These are phyloP conservation scores for Lenzites betulinus DNA, from an alignment of 768 basidiomycete species.

Conservation along the genomic window DNA sequence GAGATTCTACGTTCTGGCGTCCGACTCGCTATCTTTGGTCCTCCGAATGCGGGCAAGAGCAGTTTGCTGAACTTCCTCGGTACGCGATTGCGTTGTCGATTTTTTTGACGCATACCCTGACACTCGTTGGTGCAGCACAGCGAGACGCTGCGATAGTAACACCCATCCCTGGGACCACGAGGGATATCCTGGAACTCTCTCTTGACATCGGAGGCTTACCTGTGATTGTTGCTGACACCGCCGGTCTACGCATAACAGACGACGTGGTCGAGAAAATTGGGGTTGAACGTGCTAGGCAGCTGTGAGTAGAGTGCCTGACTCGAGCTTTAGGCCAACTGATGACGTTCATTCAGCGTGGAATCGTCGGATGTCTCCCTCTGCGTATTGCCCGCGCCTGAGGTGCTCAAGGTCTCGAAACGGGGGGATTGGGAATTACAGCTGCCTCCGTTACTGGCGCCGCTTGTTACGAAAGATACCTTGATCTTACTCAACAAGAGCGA, in stretches of 20 bases:
- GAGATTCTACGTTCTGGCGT: conserved; percentile 85
- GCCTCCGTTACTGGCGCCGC: conserved; percentile 49
- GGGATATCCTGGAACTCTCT: conserved; percentile 83
- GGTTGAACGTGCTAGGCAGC: conserved; percentile 66
- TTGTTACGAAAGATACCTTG: conserved; percentile 53
- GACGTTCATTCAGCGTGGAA: conserved; percentile 50
- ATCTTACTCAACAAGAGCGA: conserved; percentile 84
- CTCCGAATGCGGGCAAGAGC: conserved; percentile 94
- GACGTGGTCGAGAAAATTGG: conserved; percentile 83
- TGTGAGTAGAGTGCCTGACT: conserved; percentile 51
- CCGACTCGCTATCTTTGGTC: conserved; percentile 85
- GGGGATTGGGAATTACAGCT: conserved; percentile 31
- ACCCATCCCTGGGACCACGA: conserved; percentile 83
- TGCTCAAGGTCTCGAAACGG: conserved; percentile 19
- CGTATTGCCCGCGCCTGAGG: conserved; percentile 70
- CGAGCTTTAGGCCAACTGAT: background rate
- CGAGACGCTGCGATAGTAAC: conserved; percentile 91
- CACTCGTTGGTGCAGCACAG: conserved; percentile 53
- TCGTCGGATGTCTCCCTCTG: conserved; percentile 76
- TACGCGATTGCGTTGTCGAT: conserved; percentile 26
- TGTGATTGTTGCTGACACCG: conserved; percentile 81
- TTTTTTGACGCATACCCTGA: background rate
- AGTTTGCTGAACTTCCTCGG: conserved; percentile 85
- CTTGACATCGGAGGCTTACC: conserved; percentile 89
- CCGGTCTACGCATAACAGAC: conserved; percentile 70